Evolutionary conservation across 768 basidiomycete species (phyloP), one percentile per base, ranked within the genome.

Genomic region (Cystoderma amianthinum): DNA sequence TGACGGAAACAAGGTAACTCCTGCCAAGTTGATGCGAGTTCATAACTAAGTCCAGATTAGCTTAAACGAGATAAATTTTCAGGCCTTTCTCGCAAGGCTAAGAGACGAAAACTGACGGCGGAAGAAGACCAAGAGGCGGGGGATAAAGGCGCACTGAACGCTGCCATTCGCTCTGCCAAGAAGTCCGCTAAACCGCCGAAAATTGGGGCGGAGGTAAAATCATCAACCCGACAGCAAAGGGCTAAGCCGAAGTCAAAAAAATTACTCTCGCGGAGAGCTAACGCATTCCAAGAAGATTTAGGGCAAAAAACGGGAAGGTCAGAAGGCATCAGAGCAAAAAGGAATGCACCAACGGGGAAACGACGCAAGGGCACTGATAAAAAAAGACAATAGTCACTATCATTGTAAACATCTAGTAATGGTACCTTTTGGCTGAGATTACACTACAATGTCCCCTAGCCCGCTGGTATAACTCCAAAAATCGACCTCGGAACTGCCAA

Each of bases 151-250:
- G 65, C 72, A 6, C 62, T 85, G 34, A 70, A 74, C 30, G 84
- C 86, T 12, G 82, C 92, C 1, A 85, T 96, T 48, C 85, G 94
- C 42, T 77, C 78, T 10, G 92, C 87, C 7, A 97, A 98, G 65
- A 94, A 84, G 63, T 71, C 80, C 5, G 62, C 68, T 24, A 75
- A 77, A 49, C 85, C 85, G 1, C 62, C 63, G 7, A 96, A 89
- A 69, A 90, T 93, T 47, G 83, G 85, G 28, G 60, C 69, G 33
- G 64, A 53, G 18, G 43, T 37, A 13, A 44, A 47, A 38, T 45
- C 57, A 15, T 50, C 54, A 11, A 52, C 56, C 20, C 38, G 55
- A 30, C 72, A 60, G 38, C 60, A 56, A 45, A 55, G 55, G 48
- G 57, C 58, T 43, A 69, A 61, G 53, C 48, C 42, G 24, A 55